Evolutionary conservation across 208 protist genomes (phyloP).

Genomic region (Trypanosoma congolense): DNA sequence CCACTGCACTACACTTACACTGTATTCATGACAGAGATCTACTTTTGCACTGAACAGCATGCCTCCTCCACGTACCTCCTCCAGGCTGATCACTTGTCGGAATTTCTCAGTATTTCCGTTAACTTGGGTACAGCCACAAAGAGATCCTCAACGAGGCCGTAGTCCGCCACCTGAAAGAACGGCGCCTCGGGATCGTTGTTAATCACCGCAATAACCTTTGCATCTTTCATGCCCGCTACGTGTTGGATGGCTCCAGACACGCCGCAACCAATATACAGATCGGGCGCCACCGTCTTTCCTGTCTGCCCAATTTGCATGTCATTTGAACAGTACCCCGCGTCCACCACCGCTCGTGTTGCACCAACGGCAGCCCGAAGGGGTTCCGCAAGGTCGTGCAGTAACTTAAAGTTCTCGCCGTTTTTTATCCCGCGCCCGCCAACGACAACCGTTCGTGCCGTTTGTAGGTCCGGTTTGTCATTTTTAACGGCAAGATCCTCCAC

Average conservation of each 20-base stretch:
- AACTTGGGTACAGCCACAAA: constrained; percentile 94
- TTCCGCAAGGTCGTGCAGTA: constrained; percentile 93
- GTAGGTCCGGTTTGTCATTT: constrained; percentile 93
- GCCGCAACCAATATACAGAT: constrained; percentile 97
- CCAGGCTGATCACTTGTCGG: constrained; percentile 18
- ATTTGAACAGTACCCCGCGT: constrained; percentile 89
- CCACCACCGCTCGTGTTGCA: constrained; percentile 97
- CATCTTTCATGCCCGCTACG: constrained; percentile 98
- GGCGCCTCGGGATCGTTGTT: constrained; percentile 98
- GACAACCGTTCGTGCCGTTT: constrained; percentile 88
- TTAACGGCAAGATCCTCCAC: constrained; percentile 42
- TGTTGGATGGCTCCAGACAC: constrained; percentile 96
- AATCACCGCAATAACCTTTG: constrained; percentile 94
- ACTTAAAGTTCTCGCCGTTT: constrained; percentile 96
- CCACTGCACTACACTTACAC: no score
- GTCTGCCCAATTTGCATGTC: constrained; percentile 98
- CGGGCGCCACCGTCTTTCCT: constrained; percentile 97
- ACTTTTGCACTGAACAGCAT: neutral
- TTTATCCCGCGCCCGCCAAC: constrained; percentile 96
- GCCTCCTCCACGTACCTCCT: neutral
- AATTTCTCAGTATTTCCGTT: constrained; percentile 77
- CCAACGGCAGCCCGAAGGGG: constrained; percentile 93
- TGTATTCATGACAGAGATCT: no score
- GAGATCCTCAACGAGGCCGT: constrained; percentile 95
- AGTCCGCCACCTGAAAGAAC: constrained; percentile 97